Evolutionary conservation across 1,284 basidiomycete species (phyloP), one percentile per base, ranked within the genome.

Genomic region (Ustilago nuda): DNA sequence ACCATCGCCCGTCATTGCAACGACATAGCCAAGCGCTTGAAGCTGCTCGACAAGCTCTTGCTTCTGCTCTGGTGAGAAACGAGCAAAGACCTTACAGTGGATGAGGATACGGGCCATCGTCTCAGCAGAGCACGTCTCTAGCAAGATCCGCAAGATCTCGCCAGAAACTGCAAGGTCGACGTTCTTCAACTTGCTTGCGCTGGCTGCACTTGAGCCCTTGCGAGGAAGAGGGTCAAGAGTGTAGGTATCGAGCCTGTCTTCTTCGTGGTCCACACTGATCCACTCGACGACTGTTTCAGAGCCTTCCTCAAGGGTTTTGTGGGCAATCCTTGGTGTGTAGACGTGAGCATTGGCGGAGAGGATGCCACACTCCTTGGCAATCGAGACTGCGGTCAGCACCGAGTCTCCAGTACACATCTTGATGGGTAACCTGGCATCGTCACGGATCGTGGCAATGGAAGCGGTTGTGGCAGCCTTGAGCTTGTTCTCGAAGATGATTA

Each of bases 401-500:
- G 65, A 61, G 53, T 81, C 79, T n/a, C 79, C 79, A 1, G 79
- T 81, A 56, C 70, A 73, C 69, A 81, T 78, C 61, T 80, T 80
- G 58, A 67, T 70, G 6, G 68, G 62, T 35, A 81, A 57, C 36
- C 56, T 30, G 1, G 78, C 80, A 12, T 80, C 66, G 19, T 76
- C 48, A 6, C 58, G 37, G 32, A 80, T 63, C 4, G 48, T 62
- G n/a, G 62, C 72, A 23, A 81, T 68, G 19, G 72, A 53, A 30
- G 94, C 93, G 0, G 93, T 89, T 0, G 97, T 98, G 12, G 93
- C 95, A 4, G 93, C 91, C 86, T 99, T 99, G 74, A 99, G 89
- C 87, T 98, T 95, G 88, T 99, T 99, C 87, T 99, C 97, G 83
- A 99, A 99, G 64, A 99, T 95, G 84, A 99, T 92, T 52, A 99